These are phyloP conservation scores for Penicillium fimorum DNA, from an alignment of 495 filamentous ascomycete species.

Conservation along the genomic window DNA sequence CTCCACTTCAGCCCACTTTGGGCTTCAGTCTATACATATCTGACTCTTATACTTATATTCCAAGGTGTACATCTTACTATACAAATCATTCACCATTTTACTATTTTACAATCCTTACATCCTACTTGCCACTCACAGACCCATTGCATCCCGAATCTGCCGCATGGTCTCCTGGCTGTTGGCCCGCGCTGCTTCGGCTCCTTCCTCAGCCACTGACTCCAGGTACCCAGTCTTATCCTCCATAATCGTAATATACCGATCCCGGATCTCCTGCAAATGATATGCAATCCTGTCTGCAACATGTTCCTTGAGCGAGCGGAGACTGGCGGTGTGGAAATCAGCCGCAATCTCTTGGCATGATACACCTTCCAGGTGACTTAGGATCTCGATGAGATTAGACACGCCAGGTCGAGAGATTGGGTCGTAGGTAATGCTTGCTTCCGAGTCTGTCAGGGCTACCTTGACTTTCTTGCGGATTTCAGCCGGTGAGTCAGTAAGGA, in stretches of 20 bases:
- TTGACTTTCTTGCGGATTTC: conserved; percentile 66
- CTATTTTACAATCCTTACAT: not conserved
- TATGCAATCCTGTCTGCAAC: conserved; percentile 55
- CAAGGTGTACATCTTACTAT: not conserved
- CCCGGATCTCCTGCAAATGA: conserved; percentile 58
- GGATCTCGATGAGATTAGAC: conserved; percentile 78
- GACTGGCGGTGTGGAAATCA: conserved; percentile 47
- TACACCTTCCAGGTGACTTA: conserved; percentile 60
- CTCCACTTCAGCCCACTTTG: conserved; percentile 15
- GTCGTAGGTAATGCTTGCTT: conserved; percentile 65
- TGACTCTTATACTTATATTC: not conserved
- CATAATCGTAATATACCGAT: conserved; percentile 57
- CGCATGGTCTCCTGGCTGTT: conserved; percentile 70
- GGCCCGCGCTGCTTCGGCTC: conserved; percentile 56
- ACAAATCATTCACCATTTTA: not conserved
- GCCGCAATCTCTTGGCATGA: conserved; percentile 55
- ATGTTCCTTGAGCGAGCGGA: conserved; percentile 64
- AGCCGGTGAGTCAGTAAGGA: conserved; percentile 67
- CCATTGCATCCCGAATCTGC: conserved; percentile 59
- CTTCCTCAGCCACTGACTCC: conserved; percentile 57
- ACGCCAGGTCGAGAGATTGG: conserved; percentile 71
- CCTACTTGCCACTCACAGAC: conserved; percentile 44
- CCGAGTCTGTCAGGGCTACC: conserved; percentile 74
- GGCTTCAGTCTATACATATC: not conserved
- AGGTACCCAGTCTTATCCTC: conserved; percentile 51